phyloP scores from a whole-genome alignment of 2,329 filamentous ascomycete species.

The Acarospora socialis region DNA sequence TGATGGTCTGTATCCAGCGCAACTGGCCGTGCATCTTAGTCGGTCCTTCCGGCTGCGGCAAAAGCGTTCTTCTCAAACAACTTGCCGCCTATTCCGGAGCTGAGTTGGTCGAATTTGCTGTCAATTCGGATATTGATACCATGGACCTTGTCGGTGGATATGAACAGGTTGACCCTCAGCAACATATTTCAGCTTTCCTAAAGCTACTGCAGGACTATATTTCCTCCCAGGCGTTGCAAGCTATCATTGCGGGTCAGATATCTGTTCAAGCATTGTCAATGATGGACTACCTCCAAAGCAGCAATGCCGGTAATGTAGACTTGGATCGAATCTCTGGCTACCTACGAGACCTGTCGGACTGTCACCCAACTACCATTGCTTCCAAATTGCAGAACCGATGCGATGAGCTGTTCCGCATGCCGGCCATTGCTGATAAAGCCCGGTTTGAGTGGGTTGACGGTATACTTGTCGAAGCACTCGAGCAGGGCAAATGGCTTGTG shows the following conservation, averaged over 20 bases:
- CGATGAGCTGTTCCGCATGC: slow-evolving; percentile 36
- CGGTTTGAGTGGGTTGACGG: slow-evolving; percentile 96
- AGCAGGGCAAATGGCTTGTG: slow-evolving; percentile 80
- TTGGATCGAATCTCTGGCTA: slow-evolving; percentile 21
- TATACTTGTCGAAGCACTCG: slow-evolving; percentile 71
- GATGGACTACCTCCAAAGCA: slow-evolving; percentile 21
- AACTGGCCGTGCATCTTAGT: slow-evolving; percentile 82
- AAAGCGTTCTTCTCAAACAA: slow-evolving; percentile 65
- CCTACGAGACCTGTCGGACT: slow-evolving; percentile 23
- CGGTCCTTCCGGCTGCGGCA: slow-evolving; percentile 72
- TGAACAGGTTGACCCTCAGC: slow-evolving; percentile 75
- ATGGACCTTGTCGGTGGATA: slow-evolving; percentile 97
- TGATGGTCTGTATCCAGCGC: slow-evolving; percentile 75
- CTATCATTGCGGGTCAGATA: slow-evolving; percentile 14
- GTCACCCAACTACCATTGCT: slow-evolving; percentile 34
- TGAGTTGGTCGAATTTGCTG: slow-evolving; percentile 63
- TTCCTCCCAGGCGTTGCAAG: too few species aligned
- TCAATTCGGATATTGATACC: slow-evolving; percentile 91
- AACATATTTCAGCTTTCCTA: slow-evolving; percentile 22
- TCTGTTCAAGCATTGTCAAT: slow-evolving; percentile 16
- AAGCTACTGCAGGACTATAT: slow-evolving; percentile 3
- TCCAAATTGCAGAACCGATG: slow-evolving; percentile 35
- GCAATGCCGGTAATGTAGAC: slow-evolving; percentile 19
- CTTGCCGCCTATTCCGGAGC: slow-evolving; percentile 68
- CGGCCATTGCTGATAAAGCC: slow-evolving; percentile 51